Percentiles rank a stretch among this genome's conserved stretches.
Evolutionary conservation across 805 yeast genomes (phyloP).

Genomic region (Sugiyamaella americana): DNA sequence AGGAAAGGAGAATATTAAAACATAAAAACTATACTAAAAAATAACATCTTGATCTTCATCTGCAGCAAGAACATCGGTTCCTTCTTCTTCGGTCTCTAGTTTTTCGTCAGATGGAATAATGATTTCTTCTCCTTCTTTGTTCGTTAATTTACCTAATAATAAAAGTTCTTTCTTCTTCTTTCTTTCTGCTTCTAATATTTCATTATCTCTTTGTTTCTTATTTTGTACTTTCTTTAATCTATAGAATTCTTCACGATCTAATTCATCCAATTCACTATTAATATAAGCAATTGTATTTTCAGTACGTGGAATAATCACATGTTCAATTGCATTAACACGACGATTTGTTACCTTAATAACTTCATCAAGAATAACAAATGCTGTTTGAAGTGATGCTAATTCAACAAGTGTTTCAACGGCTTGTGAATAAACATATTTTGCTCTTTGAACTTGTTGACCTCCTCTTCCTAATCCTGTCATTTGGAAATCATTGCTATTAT

Average conservation of each 20-base stretch:
- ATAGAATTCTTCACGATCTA: conserved; percentile 97
- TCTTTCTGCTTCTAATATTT: conserved; percentile 45
- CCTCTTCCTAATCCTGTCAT: conserved; percentile 97
- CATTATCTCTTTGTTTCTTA: conserved; percentile 78
- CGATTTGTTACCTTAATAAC: conserved; percentile 96
- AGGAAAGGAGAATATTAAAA: too few relatives aligned
- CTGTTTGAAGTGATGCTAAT: conserved; percentile 92
- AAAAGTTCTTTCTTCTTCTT: conserved; percentile 1
- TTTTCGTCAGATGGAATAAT: too few relatives aligned
- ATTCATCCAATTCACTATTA: conserved; percentile 92
- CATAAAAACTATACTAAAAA: too few relatives aligned
- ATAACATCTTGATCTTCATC: conserved; percentile 18
- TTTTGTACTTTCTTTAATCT: conserved; percentile 94
- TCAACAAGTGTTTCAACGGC: conserved; percentile 97
- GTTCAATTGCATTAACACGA: conserved; percentile 98
- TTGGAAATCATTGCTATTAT: conserved; percentile 85
- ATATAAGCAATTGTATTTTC: conserved; percentile 90
- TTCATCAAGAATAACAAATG: conserved; percentile 92
- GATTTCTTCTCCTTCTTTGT: conserved; percentile 3
- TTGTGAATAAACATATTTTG: conserved; percentile 85
- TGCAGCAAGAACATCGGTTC: conserved; percentile 23
- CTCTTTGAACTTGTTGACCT: conserved; percentile 95
- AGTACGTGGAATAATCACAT: conserved; percentile 94
- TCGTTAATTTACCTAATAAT: too few relatives aligned
- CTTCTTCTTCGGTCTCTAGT: conserved; percentile 4